Conservation (phyloP, 345 rosid genomes). For the Moricandia moricandioides region DNA sequence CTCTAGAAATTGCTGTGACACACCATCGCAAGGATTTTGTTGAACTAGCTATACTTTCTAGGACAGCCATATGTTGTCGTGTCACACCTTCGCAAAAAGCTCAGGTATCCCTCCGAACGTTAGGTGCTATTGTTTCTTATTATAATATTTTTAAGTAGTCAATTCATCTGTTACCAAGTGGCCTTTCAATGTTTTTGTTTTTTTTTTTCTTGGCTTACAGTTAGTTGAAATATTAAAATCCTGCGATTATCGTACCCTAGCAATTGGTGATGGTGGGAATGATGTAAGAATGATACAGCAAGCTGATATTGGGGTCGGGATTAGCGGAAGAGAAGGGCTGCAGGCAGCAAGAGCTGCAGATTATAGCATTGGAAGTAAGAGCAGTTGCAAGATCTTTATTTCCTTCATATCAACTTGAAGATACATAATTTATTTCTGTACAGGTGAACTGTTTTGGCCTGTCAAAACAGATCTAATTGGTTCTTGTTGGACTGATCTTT, state of each 20-base stretch:
- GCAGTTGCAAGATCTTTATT: too few relatives aligned
- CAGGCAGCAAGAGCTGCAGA: slow-evolving; percentile 99
- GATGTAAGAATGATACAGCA: slow-evolving; percentile 99
- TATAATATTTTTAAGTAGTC: not conserved
- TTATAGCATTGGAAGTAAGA: slow-evolving; percentile 94
- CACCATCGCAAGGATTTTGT: slow-evolving; percentile 77
- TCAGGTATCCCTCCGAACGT: slow-evolving; percentile 50
- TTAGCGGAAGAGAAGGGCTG: slow-evolving; percentile 97
- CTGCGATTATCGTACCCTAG: slow-evolving; percentile 91
- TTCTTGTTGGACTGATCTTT: slow-evolving; percentile 26
- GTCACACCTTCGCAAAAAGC: slow-evolving; percentile 98
- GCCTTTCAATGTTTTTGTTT: not conserved
- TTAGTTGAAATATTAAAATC: slow-evolving; percentile 88
- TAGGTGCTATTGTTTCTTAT: not conserved
- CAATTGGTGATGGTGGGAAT: slow-evolving; percentile 99
- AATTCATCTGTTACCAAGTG: not conserved
- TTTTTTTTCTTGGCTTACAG: slow-evolving; percentile 41
- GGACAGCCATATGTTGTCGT: slow-evolving; percentile 98
- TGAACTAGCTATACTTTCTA: slow-evolving; percentile 85
- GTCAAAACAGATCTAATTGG: not conserved
- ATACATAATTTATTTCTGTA: not conserved
- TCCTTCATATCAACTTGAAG: too few relatives aligned
- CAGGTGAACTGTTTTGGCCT: not conserved
- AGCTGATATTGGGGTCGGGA: slow-evolving; percentile 97
- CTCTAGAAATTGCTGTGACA: slow-evolving; percentile 88